Evolutionary conservation across 257 asterid species (phyloP).

Genomic region (Fraxinus americana): DNA sequence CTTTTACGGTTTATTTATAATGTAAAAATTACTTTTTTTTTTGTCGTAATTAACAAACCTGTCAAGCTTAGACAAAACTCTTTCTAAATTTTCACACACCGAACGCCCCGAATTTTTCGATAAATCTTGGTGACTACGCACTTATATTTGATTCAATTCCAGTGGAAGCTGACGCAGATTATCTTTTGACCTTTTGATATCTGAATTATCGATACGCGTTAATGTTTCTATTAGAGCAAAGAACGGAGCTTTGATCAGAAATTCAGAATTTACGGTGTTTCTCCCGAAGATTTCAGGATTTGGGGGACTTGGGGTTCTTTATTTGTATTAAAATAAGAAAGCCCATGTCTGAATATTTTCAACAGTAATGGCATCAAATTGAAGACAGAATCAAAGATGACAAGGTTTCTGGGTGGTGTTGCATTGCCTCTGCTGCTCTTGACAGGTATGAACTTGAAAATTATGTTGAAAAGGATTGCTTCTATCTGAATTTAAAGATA

Average conservation of each 20-base stretch:
- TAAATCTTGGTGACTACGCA: not conserved
- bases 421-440: constrained; percentile 75
- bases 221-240: not conserved
- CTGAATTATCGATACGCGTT: not conserved
- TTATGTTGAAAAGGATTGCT: not conserved
- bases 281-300: not conserved
- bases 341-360: constrained; percentile 7
- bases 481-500: not conserved
- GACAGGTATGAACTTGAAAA: constrained; percentile 43
- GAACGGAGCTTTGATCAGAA: not conserved
- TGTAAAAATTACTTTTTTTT: not conserved
- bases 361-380: constrained; percentile 37
- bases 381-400: constrained; percentile 50
- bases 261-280: not conserved
- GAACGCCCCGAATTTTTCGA: not conserved
- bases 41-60: constrained; percentile 15
- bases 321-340: not conserved
- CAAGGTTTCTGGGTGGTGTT: constrained; percentile 61
- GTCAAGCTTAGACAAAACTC: constrained; percentile 24
- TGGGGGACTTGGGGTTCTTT: constrained; percentile 16
- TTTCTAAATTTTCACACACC: not conserved
- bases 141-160: not conserved
- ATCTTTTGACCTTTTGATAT: not conserved
- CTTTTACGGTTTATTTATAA: constrained; percentile 1
- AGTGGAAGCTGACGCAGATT: not conserved